Percentiles rank a stretch among this genome's conserved stretches.
These are phyloP conservation scores for Ceriops decandra DNA, from an alignment of 345 rosid species.

Conservation along the genomic window DNA sequence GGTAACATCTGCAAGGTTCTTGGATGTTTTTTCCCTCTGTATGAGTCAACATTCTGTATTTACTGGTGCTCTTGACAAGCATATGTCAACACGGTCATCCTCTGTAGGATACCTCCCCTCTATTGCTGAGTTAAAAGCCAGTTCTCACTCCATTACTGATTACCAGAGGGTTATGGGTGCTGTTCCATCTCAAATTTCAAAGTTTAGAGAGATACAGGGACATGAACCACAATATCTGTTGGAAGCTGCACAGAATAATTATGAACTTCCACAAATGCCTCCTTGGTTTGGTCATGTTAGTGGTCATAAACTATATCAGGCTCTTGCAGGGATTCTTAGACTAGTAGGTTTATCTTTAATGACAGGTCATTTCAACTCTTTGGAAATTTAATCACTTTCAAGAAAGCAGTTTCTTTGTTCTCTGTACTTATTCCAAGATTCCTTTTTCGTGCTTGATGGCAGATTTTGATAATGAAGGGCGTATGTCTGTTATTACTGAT, in stretches of 20 bases:
- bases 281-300: conserved; percentile 85
- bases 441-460: conserved; percentile 32
- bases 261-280: conserved; percentile 66
- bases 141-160: conserved; percentile 31
- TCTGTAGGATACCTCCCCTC: conserved; percentile 72
- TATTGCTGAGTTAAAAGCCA: conserved; percentile 61
- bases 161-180: conserved; percentile 24
- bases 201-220: conserved; percentile 21
- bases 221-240: conserved; percentile 23
- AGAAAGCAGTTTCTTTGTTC: conserved; percentile 12
- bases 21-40: conserved; percentile 74
- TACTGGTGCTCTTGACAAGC: conserved; percentile 71
- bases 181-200: conserved; percentile 36
- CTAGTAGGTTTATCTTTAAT: conserved; percentile 77
- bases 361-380: conserved; percentile 63
- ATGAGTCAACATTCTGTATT: conserved; percentile 62
- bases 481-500: conserved; percentile 61
- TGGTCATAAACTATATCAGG: conserved; percentile 60
- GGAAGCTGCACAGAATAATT: conserved; percentile 34
- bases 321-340: conserved; percentile 80
- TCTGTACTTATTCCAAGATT: conserved; percentile 25
- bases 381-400: conserved; percentile 18
- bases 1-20: conserved; percentile 79
- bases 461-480: conserved; percentile 58
- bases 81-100: conserved; percentile 51